Conservation (phyloP, 164 flowering plant species). For the Cinnamomum chago region DNA sequence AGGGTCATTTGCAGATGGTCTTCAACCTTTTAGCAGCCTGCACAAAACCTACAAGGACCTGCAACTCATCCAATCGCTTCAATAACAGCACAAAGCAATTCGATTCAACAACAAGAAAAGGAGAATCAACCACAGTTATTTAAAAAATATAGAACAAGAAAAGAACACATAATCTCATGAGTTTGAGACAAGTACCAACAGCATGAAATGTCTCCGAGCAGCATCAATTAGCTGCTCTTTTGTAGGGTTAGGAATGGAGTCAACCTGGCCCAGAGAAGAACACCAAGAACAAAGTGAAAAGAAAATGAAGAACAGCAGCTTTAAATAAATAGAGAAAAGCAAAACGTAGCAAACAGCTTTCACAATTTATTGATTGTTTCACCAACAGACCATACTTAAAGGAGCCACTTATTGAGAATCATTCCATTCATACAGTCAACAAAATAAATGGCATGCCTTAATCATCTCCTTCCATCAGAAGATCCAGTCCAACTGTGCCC, state of each 20-base stretch:
- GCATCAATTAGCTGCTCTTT: conserved; percentile 80
- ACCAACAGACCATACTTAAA: no score
- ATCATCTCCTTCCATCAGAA: no score
- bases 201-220: conserved; percentile 91
- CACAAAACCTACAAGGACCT: conserved; percentile 75
- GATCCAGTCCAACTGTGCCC: conserved; percentile 38
- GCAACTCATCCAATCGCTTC: conserved; percentile 92
- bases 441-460: no score
- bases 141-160: background rate
- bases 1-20: conserved; percentile 55
- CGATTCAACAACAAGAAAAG: background rate
- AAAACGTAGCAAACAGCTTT: no score
- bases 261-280: background rate
- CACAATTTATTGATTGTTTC: no score
- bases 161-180: background rate
- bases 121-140: background rate
- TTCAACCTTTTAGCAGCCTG: conserved; percentile 80
- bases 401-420: no score
- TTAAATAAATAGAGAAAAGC: no score
- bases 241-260: conserved; percentile 75
- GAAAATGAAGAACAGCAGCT: background rate
- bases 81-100: conserved; percentile 16
- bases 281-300: background rate
- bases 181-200: conserved; percentile 52
- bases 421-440: no score